Percentiles rank a stretch among this genome's conserved stretches.
Evolutionary conservation across 2,329 filamentous ascomycete genomes (phyloP).

Genomic region (Fusarium sarcochroum): DNA sequence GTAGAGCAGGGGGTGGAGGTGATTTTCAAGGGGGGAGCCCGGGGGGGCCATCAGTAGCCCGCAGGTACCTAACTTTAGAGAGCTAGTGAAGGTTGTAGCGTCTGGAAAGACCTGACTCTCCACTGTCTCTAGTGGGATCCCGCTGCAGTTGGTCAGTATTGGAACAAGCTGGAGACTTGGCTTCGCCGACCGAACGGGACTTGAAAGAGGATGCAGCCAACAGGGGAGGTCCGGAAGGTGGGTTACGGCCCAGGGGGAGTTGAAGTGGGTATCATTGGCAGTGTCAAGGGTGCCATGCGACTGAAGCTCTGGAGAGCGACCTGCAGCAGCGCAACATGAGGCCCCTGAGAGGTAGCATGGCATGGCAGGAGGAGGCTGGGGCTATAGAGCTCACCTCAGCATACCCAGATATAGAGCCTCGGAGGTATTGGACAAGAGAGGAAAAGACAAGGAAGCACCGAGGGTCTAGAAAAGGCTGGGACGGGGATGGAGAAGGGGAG

Average conservation of each 20-base stretch:
- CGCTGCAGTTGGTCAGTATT: neutral
- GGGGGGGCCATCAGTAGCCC: constrained; percentile 12
- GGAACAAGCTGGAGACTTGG: constrained; percentile 13
- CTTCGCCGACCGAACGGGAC: constrained; percentile 20
- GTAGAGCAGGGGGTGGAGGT: constrained; percentile 3
- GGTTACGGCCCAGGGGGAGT: neutral
- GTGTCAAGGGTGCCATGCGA: constrained; percentile 42
- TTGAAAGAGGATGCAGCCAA: constrained; percentile 17
- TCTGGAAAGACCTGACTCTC: constrained; percentile 18
- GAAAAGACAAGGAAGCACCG: constrained; percentile 13
- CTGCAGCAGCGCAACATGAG: constrained; percentile 25
- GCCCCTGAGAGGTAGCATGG: constrained; percentile 25
- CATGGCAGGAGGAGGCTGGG: constrained; percentile 14
- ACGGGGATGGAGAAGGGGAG: neutral
- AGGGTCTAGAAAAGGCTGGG: constrained; percentile 15
- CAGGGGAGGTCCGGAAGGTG: constrained; percentile 39
- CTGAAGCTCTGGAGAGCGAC: constrained; percentile 29
- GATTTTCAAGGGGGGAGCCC: constrained; percentile 9
- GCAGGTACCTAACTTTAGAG: constrained; percentile 32
- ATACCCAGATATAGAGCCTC: neutral
- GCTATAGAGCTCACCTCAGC: constrained; percentile 9
- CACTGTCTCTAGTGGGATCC: constrained; percentile 14
- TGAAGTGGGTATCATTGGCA: neutral
- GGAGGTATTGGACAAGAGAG: constrained; percentile 13
- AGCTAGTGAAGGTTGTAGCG: constrained; percentile 34